Evolutionary conservation across 371 early-diverging fungal genomes (phyloP).

Genomic region (Mortierella sp.): DNA sequence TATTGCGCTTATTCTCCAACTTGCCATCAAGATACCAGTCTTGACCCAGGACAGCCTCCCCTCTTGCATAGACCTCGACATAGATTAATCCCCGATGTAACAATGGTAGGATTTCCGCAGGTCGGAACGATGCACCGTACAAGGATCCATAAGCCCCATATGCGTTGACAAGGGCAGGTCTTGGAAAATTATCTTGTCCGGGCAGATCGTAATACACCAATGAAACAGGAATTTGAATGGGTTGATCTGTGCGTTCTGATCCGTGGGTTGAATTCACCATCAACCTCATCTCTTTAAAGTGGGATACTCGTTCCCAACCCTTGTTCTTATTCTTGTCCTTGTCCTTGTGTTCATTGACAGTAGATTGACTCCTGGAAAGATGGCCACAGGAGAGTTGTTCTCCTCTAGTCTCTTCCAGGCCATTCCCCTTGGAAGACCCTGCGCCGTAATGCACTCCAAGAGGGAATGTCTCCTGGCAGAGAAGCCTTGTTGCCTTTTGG

Average conservation of each 20-base stretch:
- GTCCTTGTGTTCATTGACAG: background rate
- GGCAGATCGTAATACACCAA: conserved; percentile 23
- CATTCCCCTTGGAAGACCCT: background rate
- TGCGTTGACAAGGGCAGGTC: conserved; percentile 52
- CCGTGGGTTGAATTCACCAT: conserved; percentile 41
- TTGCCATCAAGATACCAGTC: conserved; percentile 62
- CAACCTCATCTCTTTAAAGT: conserved; percentile 30
- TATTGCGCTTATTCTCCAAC: conserved; percentile 54
- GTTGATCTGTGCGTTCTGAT: background rate
- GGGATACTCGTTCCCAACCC: background rate
- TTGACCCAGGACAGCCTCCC: conserved; percentile 62
- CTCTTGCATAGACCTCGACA: conserved; percentile 63
- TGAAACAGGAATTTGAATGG: conserved; percentile 29
- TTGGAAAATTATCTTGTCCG: conserved; percentile 18
- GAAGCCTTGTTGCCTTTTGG: conserved; percentile 26
- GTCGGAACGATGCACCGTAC: conserved; percentile 48
- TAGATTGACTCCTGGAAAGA: background rate
- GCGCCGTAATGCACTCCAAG: conserved; percentile 17
- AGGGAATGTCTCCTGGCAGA: conserved; percentile 38
- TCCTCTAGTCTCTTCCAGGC: too few species aligned
- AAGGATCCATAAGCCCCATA: conserved; percentile 69
- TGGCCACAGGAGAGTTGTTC: background rate
- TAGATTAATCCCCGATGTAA: conserved; percentile 55
- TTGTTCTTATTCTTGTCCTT: background rate
- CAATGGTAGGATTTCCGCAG: conserved; percentile 45